phyloP scores from a whole-genome alignment of 2,329 filamentous ascomycete genomes.

The Monosporascus sp. region DNA sequence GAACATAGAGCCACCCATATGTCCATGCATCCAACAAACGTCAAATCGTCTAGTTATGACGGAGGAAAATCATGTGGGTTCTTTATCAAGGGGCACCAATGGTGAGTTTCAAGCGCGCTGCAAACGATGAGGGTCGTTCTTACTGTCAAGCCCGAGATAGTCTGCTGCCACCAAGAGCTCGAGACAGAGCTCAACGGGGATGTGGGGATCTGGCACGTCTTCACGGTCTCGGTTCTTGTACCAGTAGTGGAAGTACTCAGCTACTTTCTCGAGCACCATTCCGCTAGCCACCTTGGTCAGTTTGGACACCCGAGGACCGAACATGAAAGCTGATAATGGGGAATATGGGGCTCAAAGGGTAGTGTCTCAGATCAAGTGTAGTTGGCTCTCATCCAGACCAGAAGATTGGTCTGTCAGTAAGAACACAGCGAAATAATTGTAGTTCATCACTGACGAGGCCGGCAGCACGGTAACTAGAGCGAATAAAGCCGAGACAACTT shows the following conservation, averaged over 20 bases:
- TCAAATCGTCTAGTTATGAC: background rate
- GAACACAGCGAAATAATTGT: conserved; percentile 36
- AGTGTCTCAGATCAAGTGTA: conserved; percentile 61
- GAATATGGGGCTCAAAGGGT: background rate
- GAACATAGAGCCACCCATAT: conserved; percentile 19
- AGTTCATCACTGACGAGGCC: conserved; percentile 30
- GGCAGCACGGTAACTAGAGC: background rate
- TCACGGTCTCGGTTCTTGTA: conserved; percentile 65
- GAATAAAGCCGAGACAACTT: conserved; percentile 26
- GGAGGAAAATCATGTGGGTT: conserved; percentile 3
- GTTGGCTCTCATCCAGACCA: conserved; percentile 47
- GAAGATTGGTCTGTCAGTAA: conserved; percentile 40
- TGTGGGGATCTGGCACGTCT: conserved; percentile 75
- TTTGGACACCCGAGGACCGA: conserved; percentile 1
- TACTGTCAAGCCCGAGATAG: conserved; percentile 65
- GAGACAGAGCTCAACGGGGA: conserved; percentile 71
- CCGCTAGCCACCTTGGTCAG: conserved; percentile 43
- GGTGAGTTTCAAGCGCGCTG: conserved; percentile 4
- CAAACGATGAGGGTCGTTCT: conserved; percentile 16
- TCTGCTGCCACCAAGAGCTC: conserved; percentile 74
- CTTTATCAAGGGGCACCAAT: conserved; percentile 6
- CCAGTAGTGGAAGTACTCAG: conserved; percentile 80
- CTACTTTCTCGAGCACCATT: conserved; percentile 71
- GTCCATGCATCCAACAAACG: background rate
- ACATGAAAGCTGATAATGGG: conserved; percentile 5